Evolutionary conservation across 352 stramenopile species (phyloP).

Genomic region (Globisporangium apiculatum): DNA sequence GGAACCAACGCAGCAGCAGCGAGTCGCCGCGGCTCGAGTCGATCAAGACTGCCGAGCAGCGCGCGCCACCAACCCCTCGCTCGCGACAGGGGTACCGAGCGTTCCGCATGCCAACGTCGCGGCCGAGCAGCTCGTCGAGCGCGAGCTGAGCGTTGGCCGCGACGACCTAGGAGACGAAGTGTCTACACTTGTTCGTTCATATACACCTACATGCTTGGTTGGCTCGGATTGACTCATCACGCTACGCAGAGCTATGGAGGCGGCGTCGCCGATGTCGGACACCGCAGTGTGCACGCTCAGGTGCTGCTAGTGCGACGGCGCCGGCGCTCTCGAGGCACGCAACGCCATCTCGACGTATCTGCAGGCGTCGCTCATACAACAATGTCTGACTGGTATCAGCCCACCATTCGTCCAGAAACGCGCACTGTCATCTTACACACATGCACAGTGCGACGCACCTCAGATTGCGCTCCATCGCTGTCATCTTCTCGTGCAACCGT

Average conservation of each 20-base stretch:
- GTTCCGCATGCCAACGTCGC: slow-evolving; percentile 39
- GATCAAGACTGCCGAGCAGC: slow-evolving; percentile 39
- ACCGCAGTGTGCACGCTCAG: background rate
- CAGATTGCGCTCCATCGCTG: slow-evolving; percentile 31
- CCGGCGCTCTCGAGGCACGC: slow-evolving; percentile 8
- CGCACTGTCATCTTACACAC: background rate
- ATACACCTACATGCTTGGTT: background rate
- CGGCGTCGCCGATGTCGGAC: background rate
- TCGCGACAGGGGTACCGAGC: slow-evolving; percentile 40
- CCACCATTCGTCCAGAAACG: too few relatives aligned
- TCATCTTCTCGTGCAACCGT: slow-evolving; percentile 38
- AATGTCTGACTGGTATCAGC: too few relatives aligned
- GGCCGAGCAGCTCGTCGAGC: slow-evolving; percentile 7
- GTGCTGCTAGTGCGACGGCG: background rate
- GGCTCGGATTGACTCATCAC: background rate
- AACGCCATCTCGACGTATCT: slow-evolving; percentile 37
- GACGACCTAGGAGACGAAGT: background rate
- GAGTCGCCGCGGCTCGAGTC: slow-evolving; percentile 33
- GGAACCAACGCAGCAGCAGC: slow-evolving; percentile 11
- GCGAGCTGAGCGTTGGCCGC: background rate
- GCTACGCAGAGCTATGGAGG: background rate
- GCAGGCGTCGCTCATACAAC: too few relatives aligned
- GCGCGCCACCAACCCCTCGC: slow-evolving; percentile 35
- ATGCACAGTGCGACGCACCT: slow-evolving; percentile 14
- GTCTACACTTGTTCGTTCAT: background rate